phyloP scores from a whole-genome alignment of 2,329 filamentous ascomycete genomes.

The Cladosporium velox region DNA sequence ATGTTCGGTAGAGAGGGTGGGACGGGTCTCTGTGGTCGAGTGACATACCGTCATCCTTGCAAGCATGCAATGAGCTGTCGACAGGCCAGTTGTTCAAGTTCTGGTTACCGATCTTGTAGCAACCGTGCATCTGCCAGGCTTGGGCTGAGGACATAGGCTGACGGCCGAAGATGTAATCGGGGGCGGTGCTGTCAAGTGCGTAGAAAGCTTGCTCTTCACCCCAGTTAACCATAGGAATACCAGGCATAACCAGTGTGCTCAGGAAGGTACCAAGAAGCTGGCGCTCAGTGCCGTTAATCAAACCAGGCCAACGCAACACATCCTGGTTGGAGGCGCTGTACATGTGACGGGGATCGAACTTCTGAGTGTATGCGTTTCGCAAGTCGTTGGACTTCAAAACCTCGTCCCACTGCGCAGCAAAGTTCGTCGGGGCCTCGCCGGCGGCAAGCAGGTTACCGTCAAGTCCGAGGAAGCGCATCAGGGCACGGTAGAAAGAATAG shows the following conservation, averaged over 20 bases:
- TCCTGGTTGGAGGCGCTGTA: conserved; percentile 67
- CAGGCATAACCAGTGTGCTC: conserved; percentile 61
- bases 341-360: conserved; percentile 66
- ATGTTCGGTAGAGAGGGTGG: conserved; percentile 60
- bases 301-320: conserved; percentile 64
- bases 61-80: conserved; percentile 56
- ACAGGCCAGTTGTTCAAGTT: conserved; percentile 62
- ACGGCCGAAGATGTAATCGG: conserved; percentile 66
- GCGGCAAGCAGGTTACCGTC: conserved; percentile 58
- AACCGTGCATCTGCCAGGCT: conserved; percentile 67
- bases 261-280: conserved; percentile 61
- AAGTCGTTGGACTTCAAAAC: conserved; percentile 62
- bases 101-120: conserved; percentile 58
- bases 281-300: conserved; percentile 58
- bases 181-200: conserved; percentile 63
- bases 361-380: conserved; percentile 60
- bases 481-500: conserved; percentile 64
- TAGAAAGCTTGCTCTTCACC: conserved; percentile 69
- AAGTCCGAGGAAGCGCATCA: conserved; percentile 62
- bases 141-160: conserved; percentile 62
- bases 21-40: conserved; percentile 65
- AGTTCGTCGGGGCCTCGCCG: conserved; percentile 58
- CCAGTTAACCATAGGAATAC: conserved; percentile 62
- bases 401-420: conserved; percentile 55
- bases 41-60: conserved; percentile 58